Percentiles rank a stretch among this genome's conserved stretches.
These are phyloP conservation scores for Didymella glomerata DNA, from an alignment of 2,329 filamentous ascomycete species.

Conservation along the genomic window DNA sequence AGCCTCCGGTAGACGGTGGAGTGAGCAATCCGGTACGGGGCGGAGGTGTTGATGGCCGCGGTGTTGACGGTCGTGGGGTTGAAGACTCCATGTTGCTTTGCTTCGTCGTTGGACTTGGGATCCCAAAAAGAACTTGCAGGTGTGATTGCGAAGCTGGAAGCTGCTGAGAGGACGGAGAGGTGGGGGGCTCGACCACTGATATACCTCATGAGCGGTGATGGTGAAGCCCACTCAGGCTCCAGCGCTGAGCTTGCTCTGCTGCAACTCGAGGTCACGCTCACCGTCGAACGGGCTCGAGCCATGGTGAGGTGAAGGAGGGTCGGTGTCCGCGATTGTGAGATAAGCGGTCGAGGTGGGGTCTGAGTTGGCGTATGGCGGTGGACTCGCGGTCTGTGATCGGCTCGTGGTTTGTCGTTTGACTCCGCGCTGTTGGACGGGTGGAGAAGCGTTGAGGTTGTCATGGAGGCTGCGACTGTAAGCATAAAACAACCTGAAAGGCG, in stretches of 20 bases:
- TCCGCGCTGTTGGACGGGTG: too few species aligned
- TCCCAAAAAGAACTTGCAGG: background rate
- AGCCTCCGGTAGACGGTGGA: conserved; percentile 31
- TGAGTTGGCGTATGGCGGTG: background rate
- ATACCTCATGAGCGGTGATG: background rate
- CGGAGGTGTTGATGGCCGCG: conserved; percentile 23
- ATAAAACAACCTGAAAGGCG: background rate
- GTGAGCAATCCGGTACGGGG: conserved; percentile 22
- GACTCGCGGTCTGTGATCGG: background rate
- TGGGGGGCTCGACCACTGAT: background rate
- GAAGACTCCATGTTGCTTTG: conserved; percentile 8
- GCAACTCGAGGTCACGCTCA: conserved; percentile 1
- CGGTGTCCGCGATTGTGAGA: background rate
- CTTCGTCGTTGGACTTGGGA: background rate
- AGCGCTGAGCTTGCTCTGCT: background rate
- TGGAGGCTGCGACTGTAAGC: conserved; percentile 6
- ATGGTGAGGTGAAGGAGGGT: conserved; percentile 9
- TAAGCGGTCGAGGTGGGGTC: background rate
- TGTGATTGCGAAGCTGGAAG: background rate
- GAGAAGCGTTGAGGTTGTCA: too few species aligned
- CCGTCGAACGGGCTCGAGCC: background rate
- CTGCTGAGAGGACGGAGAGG: background rate
- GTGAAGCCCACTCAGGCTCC: conserved; percentile 4
- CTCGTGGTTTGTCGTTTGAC: too few species aligned
- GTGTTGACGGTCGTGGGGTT: conserved; percentile 20